Evolutionary conservation across 805 yeast genomes (phyloP).

Genomic region (Millerozyma miso): DNA sequence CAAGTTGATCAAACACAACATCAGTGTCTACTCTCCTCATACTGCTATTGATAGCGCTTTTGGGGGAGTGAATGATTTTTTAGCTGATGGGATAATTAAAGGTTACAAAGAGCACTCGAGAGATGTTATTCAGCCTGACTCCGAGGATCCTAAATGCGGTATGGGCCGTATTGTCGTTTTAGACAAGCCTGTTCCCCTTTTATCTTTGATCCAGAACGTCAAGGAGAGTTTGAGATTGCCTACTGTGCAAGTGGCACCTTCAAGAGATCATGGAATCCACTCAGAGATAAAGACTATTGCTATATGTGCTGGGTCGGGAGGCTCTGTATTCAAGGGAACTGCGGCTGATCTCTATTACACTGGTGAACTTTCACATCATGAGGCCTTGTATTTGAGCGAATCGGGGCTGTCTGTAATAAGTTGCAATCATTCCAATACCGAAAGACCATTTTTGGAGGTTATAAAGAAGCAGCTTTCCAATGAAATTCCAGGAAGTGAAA

Average conservation of each 20-base stretch:
- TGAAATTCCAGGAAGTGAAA: slow-evolving; percentile 42
- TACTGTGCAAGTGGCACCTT: slow-evolving; percentile 59
- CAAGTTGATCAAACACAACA: slow-evolving; percentile 66
- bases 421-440: slow-evolving; percentile 91
- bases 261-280: slow-evolving; percentile 18
- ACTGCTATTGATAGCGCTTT: slow-evolving; percentile 91
- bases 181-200: slow-evolving; percentile 37
- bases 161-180: slow-evolving; percentile 73
- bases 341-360: slow-evolving; percentile 73
- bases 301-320: slow-evolving; percentile 95
- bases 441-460: slow-evolving; percentile 69
- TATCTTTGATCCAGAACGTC: slow-evolving; percentile 43
- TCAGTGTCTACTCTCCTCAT: slow-evolving; percentile 92
- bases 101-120: slow-evolving; percentile 21
- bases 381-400: slow-evolving; percentile 68
- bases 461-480: slow-evolving; percentile 46
- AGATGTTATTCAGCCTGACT: slow-evolving; percentile 43
- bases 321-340: slow-evolving; percentile 62
- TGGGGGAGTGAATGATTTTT: slow-evolving; percentile 95
- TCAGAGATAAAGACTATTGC: slow-evolving; percentile 57
- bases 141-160: slow-evolving; percentile 55
- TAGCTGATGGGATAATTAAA: slow-evolving; percentile 53
- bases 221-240: slow-evolving; percentile 51
- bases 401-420: slow-evolving; percentile 66
- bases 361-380: slow-evolving; percentile 95